Conservation (phyloP, 2,329 filamentous ascomycete species). For the Trichoderma guizhouense region DNA sequence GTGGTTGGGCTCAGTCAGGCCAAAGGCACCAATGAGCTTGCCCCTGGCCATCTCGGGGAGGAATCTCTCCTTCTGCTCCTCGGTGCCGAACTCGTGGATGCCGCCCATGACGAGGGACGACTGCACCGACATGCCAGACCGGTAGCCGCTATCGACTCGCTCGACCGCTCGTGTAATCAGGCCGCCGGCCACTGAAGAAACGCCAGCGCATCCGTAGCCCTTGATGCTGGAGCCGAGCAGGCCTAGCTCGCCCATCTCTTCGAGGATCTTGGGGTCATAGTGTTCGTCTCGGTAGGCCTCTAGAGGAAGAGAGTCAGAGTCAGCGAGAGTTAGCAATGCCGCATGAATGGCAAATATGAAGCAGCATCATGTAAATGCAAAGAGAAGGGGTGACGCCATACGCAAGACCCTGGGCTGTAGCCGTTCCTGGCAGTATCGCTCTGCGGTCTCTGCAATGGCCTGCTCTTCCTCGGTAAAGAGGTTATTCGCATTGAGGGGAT, state of each 20-base stretch:
- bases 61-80: constrained; percentile 82
- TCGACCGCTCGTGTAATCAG: constrained; percentile 89
- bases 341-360: neutral
- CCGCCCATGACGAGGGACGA: constrained; percentile 91
- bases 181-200: constrained; percentile 82
- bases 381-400: constrained; percentile 40
- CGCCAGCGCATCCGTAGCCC: constrained; percentile 84
- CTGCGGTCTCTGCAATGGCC: constrained; percentile 84
- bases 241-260: constrained; percentile 92
- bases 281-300: constrained; percentile 82
- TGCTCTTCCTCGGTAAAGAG: constrained; percentile 86
- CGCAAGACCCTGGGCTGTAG: constrained; percentile 82
- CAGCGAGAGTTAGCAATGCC: neutral
- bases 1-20: constrained; percentile 88
- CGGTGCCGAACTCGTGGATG: constrained; percentile 81
- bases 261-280: constrained; percentile 79
- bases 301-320: constrained; percentile 34
- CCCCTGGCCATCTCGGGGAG: constrained; percentile 79
- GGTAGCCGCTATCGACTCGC: constrained; percentile 85
- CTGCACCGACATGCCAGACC: constrained; percentile 90
- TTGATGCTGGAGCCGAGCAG: constrained; percentile 81
- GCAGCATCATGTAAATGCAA: no score
- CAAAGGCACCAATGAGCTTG: constrained; percentile 79
- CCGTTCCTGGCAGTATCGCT: constrained; percentile 89
- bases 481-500: constrained; percentile 72